phyloP scores from a whole-genome alignment of 345 rosid genomes.

The Aethionema arabicum region DNA sequence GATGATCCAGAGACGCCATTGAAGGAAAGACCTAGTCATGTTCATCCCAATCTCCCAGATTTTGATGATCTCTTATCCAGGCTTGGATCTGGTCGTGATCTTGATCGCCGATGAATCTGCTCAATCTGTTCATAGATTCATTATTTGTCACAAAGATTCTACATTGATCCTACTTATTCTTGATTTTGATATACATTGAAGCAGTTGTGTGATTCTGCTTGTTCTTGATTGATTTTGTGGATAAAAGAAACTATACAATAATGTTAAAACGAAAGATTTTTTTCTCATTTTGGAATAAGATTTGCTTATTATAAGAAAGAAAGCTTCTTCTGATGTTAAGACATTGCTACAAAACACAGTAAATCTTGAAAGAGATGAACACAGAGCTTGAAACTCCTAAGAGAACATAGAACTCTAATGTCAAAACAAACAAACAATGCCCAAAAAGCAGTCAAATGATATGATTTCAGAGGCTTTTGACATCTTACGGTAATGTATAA shows the following conservation, averaged over 20 bases:
- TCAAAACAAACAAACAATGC: slow-evolving; percentile 21
- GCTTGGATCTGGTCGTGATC: slow-evolving; percentile 50
- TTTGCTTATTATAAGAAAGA: not conserved
- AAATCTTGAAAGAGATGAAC: too few species aligned
- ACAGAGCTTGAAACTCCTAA: too few species aligned
- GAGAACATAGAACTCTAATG: not conserved
- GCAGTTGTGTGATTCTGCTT: slow-evolving; percentile 26
- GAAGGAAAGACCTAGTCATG: slow-evolving; percentile 54
- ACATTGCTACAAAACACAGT: slow-evolving; percentile 12
- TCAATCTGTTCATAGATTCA: slow-evolving; percentile 23
- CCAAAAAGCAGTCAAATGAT: slow-evolving; percentile 15
- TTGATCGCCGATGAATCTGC: slow-evolving; percentile 28
- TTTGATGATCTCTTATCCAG: slow-evolving; percentile 57
- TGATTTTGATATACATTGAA: slow-evolving; percentile 20
- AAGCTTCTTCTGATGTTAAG: slow-evolving; percentile 6
- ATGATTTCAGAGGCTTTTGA: not conserved
- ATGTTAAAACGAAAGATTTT: slow-evolving; percentile 20
- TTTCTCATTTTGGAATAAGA: slow-evolving; percentile 17
- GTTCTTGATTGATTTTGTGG: slow-evolving; percentile 11
- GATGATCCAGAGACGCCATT: slow-evolving; percentile 38
- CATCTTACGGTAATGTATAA: not conserved
- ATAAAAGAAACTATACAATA: not conserved
- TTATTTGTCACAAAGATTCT: slow-evolving; percentile 20
- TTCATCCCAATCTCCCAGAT: slow-evolving; percentile 96
- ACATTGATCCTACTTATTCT: slow-evolving; percentile 13